Conservation (phyloP, 768 basidiomycete species). For the Boletus sp. region DNA sequence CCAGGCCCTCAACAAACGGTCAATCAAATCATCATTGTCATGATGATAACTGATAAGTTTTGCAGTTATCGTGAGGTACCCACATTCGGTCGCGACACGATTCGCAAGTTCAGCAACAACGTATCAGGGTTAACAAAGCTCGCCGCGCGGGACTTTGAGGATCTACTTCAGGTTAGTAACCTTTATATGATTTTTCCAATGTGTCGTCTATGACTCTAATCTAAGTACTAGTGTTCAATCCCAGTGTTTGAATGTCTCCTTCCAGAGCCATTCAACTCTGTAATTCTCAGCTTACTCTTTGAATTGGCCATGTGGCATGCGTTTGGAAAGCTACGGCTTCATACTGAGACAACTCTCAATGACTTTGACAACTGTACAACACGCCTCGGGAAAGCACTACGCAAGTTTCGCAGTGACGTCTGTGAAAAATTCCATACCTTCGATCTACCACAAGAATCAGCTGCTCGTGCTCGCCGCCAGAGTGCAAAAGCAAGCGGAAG, state of each 20-base stretch:
- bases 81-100: conserved; percentile 33
- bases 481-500: background rate
- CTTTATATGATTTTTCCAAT: background rate
- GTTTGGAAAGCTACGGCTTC: conserved; percentile 28
- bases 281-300: conserved; percentile 22
- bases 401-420: conserved; percentile 20
- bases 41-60: background rate
- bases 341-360: conserved; percentile 18
- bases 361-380: conserved; percentile 25
- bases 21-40: background rate
- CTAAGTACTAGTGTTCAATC: conserved; percentile 28
- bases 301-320: conserved; percentile 23
- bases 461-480: conserved; percentile 16
- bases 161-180: conserved; percentile 31
- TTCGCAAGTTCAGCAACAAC: conserved; percentile 32
- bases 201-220: too few relatives aligned
- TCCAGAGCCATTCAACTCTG: conserved; percentile 10
- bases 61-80: conserved; percentile 9
- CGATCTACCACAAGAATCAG: conserved; percentile 34
- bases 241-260: conserved; percentile 35
- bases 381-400: conserved; percentile 21
- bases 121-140: conserved; percentile 34
- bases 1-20: conserved; percentile 21
- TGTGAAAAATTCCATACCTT: conserved; percentile 26
- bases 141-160: conserved; percentile 39